A percentile compares a stretch with the other conserved stretches of the same genome.
phyloP scores from a whole-genome alignment of 1,139 yeast genomes.

The Scheffersomyces segobiensis region DNA sequence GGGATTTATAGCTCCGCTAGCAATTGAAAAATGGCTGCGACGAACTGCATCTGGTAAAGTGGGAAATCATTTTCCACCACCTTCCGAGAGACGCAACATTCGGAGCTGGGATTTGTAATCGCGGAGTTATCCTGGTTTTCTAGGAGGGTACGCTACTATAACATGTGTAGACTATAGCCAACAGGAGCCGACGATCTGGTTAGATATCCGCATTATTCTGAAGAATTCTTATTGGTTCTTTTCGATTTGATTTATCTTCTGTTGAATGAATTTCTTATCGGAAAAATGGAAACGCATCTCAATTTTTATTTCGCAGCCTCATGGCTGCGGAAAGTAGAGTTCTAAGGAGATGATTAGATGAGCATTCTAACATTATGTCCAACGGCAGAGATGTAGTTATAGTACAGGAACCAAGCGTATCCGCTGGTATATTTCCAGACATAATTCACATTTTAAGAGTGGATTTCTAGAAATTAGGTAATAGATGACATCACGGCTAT shows the following conservation, averaged over 20 bases:
- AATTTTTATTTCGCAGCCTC: not conserved
- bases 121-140: not conserved
- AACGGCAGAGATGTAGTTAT: too few species aligned
- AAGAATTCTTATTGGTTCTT: not conserved
- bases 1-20: not conserved
- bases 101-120: not conserved
- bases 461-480: too few species aligned
- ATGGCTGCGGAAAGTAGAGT: too few species aligned
- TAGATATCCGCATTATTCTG: not conserved
- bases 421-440: too few species aligned
- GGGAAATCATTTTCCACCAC: not conserved
- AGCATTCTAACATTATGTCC: not conserved
- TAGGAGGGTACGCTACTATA: not conserved
- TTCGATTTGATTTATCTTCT: not conserved
- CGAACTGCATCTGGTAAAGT: not conserved
- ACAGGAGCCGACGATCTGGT: not conserved
- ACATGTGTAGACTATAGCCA: not conserved
- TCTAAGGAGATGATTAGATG: not conserved
- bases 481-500: too few species aligned
- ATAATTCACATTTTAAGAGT: too few species aligned
- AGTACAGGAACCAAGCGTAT: too few species aligned
- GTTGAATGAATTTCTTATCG: not conserved
- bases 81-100: not conserved
- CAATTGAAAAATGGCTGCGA: not conserved
- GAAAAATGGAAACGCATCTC: not conserved